Percentiles rank a stretch among this genome's conserved stretches.
Conservation (phyloP, 257 asterid species). For the Ajuga chamaepitys region DNA sequence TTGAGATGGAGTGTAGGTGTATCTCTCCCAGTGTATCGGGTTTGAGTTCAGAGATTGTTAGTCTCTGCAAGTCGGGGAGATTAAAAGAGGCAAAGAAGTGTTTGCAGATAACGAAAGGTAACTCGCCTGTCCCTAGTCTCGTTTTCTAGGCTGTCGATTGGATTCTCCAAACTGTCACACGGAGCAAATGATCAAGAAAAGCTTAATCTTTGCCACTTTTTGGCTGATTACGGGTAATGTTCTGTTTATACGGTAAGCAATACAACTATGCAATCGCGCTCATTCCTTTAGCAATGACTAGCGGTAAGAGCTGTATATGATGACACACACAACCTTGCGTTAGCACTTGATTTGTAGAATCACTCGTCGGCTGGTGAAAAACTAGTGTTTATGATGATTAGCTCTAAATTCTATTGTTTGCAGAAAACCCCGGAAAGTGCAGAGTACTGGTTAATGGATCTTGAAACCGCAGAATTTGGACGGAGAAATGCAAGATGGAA, state of each 20-base stretch:
- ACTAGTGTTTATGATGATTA: background rate
- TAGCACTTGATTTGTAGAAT: background rate
- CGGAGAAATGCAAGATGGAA: conserved; percentile 24
- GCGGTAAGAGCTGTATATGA: too few relatives aligned
- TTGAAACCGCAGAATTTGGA: conserved; percentile 9
- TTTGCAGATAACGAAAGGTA: conserved; percentile 32
- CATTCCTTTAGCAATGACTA: too few relatives aligned
- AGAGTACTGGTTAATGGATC: background rate
- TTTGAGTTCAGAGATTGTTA: conserved; percentile 28
- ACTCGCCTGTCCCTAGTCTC: conserved; percentile 25
- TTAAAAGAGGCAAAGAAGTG: conserved; percentile 48
- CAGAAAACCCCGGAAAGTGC: background rate
- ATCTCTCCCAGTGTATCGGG: conserved; percentile 31
- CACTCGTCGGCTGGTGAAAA: too few relatives aligned
- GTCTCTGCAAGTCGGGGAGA: conserved; percentile 45
- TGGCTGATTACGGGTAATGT: too few relatives aligned
- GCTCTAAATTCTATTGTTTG: too few relatives aligned
- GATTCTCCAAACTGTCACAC: too few relatives aligned
- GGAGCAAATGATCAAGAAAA: too few relatives aligned
- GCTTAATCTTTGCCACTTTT: too few relatives aligned
- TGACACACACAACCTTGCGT: too few relatives aligned
- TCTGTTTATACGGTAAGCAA: too few relatives aligned
- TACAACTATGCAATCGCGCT: too few relatives aligned
- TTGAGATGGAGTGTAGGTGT: conserved; percentile 66
- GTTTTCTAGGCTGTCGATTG: conserved; percentile 27